Percentiles rank a stretch among this genome's conserved stretches.
phyloP scores from a whole-genome alignment of 1,284 basidiomycete genomes.

The Melampsora abietis-canadensis region DNA sequence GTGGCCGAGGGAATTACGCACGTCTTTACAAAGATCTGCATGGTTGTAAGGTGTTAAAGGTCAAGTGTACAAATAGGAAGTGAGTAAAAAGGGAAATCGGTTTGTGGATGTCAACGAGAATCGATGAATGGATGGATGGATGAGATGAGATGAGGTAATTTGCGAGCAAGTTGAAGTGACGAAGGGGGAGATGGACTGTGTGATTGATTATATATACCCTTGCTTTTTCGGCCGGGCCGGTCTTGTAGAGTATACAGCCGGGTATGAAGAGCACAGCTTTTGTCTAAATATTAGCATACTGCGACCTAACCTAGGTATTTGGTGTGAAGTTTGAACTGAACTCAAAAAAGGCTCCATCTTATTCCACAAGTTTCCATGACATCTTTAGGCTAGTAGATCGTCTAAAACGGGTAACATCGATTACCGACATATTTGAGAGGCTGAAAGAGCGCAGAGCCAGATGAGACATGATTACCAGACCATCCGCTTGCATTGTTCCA shows the following conservation, averaged over 20 bases:
- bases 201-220: too few species aligned
- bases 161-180: background rate
- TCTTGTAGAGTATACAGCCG: too few species aligned
- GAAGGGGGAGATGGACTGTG: background rate
- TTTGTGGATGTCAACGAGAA: background rate
- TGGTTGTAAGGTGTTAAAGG: conserved; percentile 18
- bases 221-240: too few species aligned
- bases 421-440: background rate
- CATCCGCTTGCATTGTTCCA: background rate
- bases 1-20: conserved; percentile 54
- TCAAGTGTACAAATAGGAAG: background rate
- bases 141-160: background rate
- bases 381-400: background rate
- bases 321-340: background rate
- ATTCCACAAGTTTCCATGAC: conserved; percentile 4
- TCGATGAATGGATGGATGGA: background rate
- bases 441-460: background rate
- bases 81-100: background rate
- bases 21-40: conserved; percentile 97
- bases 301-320: too few species aligned
- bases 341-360: background rate
- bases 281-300: too few species aligned
- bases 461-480: background rate
- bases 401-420: background rate
- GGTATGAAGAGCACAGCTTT: too few species aligned